A percentile compares a stretch with the other conserved stretches of the same genome.
phyloP scores from a whole-genome alignment of 495 filamentous ascomycete species.

The Trypethelium eluteriae region DNA sequence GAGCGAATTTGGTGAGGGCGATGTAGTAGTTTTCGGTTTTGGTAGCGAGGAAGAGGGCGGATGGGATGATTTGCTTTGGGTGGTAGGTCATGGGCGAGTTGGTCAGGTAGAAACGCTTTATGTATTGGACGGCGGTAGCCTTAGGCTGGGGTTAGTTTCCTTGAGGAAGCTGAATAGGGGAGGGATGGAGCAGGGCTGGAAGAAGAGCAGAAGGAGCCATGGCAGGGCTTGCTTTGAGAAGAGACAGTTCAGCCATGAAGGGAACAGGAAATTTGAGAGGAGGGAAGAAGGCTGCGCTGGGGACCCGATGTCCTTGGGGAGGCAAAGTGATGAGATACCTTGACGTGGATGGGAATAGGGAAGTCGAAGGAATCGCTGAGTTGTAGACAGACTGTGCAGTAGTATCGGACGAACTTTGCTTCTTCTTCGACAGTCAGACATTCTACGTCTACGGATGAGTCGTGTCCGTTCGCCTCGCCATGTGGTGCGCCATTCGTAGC shows the following conservation, averaged over 20 bases:
- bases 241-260: too few species aligned
- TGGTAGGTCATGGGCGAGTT: slow-evolving; percentile 94
- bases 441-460: slow-evolving; percentile 50
- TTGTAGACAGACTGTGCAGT: slow-evolving; percentile 64
- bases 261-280: not conserved
- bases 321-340: slow-evolving; percentile 40
- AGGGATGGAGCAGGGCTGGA: not conserved
- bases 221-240: too few species aligned
- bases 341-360: slow-evolving; percentile 71
- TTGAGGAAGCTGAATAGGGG: not conserved
- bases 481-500: slow-evolving; percentile 18
- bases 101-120: slow-evolving; percentile 87
- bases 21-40: slow-evolving; percentile 84
- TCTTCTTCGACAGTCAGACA: slow-evolving; percentile 78
- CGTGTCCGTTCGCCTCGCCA: slow-evolving; percentile 3
- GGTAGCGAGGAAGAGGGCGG: slow-evolving; percentile 80
- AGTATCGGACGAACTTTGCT: slow-evolving; percentile 68
- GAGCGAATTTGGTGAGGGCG: slow-evolving; percentile 56
- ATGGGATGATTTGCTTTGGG: slow-evolving; percentile 74
- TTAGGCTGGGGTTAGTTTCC: slow-evolving; percentile 26
- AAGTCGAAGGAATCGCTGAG: slow-evolving; percentile 69
- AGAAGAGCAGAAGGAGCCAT: too few species aligned
- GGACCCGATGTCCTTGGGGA: too few species aligned
- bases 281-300: not conserved
- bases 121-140: slow-evolving; percentile 86